phyloP scores from a whole-genome alignment of 495 filamentous ascomycete species.

The Monascus purpureus region DNA sequence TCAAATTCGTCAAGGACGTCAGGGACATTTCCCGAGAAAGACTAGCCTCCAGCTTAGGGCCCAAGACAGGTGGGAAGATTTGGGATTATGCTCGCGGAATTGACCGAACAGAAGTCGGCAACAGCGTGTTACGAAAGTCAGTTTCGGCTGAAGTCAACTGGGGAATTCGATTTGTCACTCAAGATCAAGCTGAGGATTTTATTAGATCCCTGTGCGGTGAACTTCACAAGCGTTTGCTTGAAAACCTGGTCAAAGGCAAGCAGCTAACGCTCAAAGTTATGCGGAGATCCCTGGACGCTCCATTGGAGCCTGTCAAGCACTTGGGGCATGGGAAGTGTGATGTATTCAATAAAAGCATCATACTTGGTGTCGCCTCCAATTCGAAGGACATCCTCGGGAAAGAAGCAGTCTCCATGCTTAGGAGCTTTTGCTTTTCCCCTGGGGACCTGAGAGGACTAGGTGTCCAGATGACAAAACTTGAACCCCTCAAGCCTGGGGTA shows the following conservation, averaged over 20 bases:
- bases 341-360: slow-evolving; percentile 71
- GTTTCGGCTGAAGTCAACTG: slow-evolving; percentile 96
- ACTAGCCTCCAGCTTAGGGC: slow-evolving; percentile 58
- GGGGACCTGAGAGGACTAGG: slow-evolving; percentile 85
- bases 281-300: slow-evolving; percentile 71
- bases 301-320: slow-evolving; percentile 85
- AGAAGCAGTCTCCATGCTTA: slow-evolving; percentile 71
- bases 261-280: slow-evolving; percentile 90
- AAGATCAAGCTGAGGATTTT: slow-evolving; percentile 84
- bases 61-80: slow-evolving; percentile 84
- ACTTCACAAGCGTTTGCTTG: slow-evolving; percentile 61
- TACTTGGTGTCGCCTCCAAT: slow-evolving; percentile 73
- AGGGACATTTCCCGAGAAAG: slow-evolving; percentile 60
- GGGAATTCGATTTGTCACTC: slow-evolving; percentile 87
- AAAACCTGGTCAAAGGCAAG: slow-evolving; percentile 72
- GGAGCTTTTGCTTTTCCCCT: slow-evolving; percentile 69
- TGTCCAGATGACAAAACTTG: slow-evolving; percentile 82
- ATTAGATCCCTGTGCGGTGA: slow-evolving; percentile 70
- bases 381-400: slow-evolving; percentile 52
- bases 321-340: slow-evolving; percentile 94
- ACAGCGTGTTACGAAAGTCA: slow-evolving; percentile 67
- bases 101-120: slow-evolving; percentile 74
- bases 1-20: slow-evolving; percentile 71
- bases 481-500: slow-evolving; percentile 47
- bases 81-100: slow-evolving; percentile 87